Base-by-base conservation (phyloP, 2,329 filamentous ascomycete genomes). In the Fusarium tanahbumbuense region DNA sequence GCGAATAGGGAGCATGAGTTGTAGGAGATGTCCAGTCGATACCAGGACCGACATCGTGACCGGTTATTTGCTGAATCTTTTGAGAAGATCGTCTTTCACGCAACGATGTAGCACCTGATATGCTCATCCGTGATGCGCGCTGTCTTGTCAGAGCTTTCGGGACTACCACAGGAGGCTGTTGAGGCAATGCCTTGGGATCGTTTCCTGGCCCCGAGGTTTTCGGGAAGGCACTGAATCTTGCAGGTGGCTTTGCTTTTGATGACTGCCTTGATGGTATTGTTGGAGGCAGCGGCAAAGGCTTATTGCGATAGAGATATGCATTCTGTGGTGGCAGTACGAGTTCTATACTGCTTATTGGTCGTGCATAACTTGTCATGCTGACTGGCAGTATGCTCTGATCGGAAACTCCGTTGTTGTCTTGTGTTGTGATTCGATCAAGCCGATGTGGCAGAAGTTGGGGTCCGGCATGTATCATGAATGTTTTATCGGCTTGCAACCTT, bases 51-150 rank as follows among this genome's bases (percentile, higher is more conserved):
- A 83, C 46, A 42, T 82, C 79, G 28, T 80, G 75, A 2, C 82
- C 83, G 8, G 76, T 84, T 16, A 85, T 76, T 68, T 83, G 81
- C 34, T 78, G 76, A 44, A 83, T 76, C 73, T 84, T 85, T 45
- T 76, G 74, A 0, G 78, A 77, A 0, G 82, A 80, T 2, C 76
- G 73, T 12, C 68, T 71, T 22, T 73, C 69, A 23, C 70, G 62
- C 13, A 70, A 59, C 27, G 73, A 61, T 34, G 54, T 70, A 8
- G 64, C 57, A 6, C 58, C 56, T 6, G 71, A 64, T 42, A 72
- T 54, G 48, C 68, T 74, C 60, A 71, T 67, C 32, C 68, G 67
- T 23, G 68, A 67, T 30, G 64, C 67, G 32, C 67, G 64, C 32
- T 63, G 68, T 27, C 44, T 59, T 41, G 72, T 67, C 10, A 70